Evolutionary conservation across 257 asterid genomes (phyloP).

Genomic region (Solanum paucissectum): DNA sequence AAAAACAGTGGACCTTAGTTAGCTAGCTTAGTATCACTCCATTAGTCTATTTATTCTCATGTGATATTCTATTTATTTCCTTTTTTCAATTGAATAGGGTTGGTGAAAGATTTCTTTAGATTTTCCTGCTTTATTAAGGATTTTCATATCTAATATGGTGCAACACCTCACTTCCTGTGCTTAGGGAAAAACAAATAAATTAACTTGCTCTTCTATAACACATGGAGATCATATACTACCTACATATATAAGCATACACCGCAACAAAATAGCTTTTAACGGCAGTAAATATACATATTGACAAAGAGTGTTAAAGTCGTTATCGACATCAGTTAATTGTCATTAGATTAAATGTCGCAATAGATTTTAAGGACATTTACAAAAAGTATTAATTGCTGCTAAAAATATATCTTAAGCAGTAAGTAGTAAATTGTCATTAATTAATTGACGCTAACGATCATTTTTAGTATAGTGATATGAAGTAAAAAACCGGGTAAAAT

Average conservation of each 20-base stretch:
- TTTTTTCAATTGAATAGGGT: slow-evolving; percentile 18
- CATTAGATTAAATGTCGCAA: too few relatives aligned
- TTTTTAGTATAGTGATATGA: too few relatives aligned
- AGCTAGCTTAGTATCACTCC: background rate
- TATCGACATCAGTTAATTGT: too few relatives aligned
- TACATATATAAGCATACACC: background rate
- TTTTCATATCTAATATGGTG: background rate
- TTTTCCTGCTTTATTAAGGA: background rate
- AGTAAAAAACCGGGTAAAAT: too few relatives aligned
- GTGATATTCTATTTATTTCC: slow-evolving; percentile 14
- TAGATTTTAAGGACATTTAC: too few relatives aligned
- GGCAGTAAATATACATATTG: too few relatives aligned
- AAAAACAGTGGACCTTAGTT: background rate
- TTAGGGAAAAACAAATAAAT: background rate
- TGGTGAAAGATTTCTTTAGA: slow-evolving; percentile 28
- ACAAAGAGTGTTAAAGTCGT: too few relatives aligned
- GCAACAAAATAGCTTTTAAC: background rate
- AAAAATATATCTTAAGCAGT: too few relatives aligned
- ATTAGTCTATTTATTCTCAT: slow-evolving; percentile 10
- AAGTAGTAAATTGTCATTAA: too few relatives aligned
- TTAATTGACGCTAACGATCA: too few relatives aligned
- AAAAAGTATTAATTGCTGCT: too few relatives aligned
- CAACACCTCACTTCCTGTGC: background rate
- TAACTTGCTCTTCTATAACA: background rate
- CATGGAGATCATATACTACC: background rate